These are phyloP conservation scores for Cordyceps militaris DNA, from an alignment of 2,329 filamentous ascomycete species.

Conservation along the genomic window DNA sequence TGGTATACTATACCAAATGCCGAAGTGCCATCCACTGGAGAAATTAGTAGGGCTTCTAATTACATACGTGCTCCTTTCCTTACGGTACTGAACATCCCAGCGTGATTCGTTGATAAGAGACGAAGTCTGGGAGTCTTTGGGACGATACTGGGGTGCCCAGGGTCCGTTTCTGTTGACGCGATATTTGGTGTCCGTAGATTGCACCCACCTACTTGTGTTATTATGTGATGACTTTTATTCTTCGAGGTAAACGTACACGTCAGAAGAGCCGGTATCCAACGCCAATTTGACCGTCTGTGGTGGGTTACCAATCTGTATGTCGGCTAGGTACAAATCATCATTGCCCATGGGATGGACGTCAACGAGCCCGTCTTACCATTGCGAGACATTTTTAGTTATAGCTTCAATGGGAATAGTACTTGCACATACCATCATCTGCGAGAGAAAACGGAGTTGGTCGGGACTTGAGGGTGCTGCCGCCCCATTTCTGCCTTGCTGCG, in stretches of 20 bases:
- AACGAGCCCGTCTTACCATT: slow-evolving; percentile 29
- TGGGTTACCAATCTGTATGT: slow-evolving; percentile 40
- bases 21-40: slow-evolving; percentile 36
- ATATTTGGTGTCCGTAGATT: slow-evolving; percentile 41
- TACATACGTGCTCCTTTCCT: slow-evolving; percentile 22
- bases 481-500: slow-evolving; percentile 30
- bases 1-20: slow-evolving; percentile 43
- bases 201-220: slow-evolving; percentile 40
- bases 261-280: slow-evolving; percentile 48
- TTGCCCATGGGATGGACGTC: slow-evolving; percentile 31
- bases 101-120: slow-evolving; percentile 32
- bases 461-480: slow-evolving; percentile 18
- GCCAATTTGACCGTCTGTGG: slow-evolving; percentile 41
- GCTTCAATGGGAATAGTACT: not conserved
- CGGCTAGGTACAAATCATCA: slow-evolving; percentile 37
- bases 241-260: slow-evolving; percentile 50
- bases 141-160: slow-evolving; percentile 35
- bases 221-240: too few relatives aligned
- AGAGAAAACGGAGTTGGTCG: slow-evolving; percentile 22
- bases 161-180: slow-evolving; percentile 27
- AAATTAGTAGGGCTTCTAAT: not conserved
- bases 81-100: slow-evolving; percentile 45
- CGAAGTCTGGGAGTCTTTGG: slow-evolving; percentile 39
- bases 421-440: slow-evolving; percentile 22
- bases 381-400: not conserved